These are phyloP conservation scores for Aspergillus affinis DNA, from an alignment of 495 filamentous ascomycete genomes.

Conservation along the genomic window DNA sequence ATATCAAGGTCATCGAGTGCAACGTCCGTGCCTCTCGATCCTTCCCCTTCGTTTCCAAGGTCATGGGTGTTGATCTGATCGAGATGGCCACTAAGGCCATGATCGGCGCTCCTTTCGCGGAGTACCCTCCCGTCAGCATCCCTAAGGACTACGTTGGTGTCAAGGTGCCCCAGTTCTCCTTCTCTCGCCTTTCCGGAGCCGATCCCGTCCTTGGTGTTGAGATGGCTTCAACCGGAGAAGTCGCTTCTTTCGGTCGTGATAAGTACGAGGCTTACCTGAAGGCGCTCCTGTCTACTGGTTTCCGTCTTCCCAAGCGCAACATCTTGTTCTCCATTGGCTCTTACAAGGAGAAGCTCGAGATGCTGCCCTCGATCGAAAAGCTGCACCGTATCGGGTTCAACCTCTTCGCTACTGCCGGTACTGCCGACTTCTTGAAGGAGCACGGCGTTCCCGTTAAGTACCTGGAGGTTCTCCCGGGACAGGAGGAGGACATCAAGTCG, in stretches of 20 bases:
- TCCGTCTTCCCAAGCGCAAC: constrained; percentile 93
- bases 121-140: constrained; percentile 75
- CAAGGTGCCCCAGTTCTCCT: constrained; percentile 98
- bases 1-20: constrained; percentile 99
- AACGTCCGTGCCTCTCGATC: constrained; percentile 95
- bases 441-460: constrained; percentile 88
- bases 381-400: constrained; percentile 87
- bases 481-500: constrained; percentile 79
- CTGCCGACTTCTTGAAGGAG: constrained; percentile 91
- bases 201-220: constrained; percentile 97
- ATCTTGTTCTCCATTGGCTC: constrained; percentile 94
- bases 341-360: constrained; percentile 95
- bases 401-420: constrained; percentile 92
- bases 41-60: constrained; percentile 98
- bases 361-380: constrained; percentile 89
- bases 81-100: constrained; percentile 99
- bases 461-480: constrained; percentile 74
- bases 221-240: constrained; percentile 98
- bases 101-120: constrained; percentile 75
- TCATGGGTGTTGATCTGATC: constrained; percentile 97
- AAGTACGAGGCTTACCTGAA: constrained; percentile 98
- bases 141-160: constrained; percentile 87
- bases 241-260: constrained; percentile 92
- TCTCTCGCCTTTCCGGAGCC: constrained; percentile 92
- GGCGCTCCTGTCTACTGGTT: constrained; percentile 90